Evolutionary conservation across 208 protist genomes (phyloP).

Genomic region (Plasmodiophora brassicae): DNA sequence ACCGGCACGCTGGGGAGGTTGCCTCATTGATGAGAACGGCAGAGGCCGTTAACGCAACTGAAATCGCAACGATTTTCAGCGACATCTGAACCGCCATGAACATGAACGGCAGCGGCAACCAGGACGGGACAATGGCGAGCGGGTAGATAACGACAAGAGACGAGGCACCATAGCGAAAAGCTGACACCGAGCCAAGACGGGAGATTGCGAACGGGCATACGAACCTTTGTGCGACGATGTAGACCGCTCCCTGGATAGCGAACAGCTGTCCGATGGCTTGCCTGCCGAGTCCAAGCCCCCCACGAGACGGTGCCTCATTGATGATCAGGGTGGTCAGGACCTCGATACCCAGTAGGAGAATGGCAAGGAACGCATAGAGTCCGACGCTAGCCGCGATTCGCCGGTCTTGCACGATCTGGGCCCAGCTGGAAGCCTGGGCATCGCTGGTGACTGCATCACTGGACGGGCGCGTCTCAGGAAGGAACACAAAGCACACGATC

Average conservation of each 20-base stretch:
- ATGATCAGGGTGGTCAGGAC: background rate
- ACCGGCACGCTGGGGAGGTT: background rate
- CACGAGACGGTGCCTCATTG: background rate
- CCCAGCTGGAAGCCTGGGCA: too few relatives aligned
- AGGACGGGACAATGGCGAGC: background rate
- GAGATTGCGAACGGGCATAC: background rate
- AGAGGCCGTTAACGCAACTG: background rate
- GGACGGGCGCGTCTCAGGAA: too few relatives aligned
- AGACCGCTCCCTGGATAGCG: background rate
- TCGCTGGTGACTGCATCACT: too few relatives aligned
- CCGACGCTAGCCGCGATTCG: background rate
- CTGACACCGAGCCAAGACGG: background rate
- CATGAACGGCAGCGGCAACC: background rate
- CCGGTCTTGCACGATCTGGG: too few relatives aligned
- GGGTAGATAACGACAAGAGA: background rate
- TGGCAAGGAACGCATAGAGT: background rate
- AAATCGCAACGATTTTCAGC: background rate
- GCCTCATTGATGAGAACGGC: background rate
- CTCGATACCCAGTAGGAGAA: background rate
- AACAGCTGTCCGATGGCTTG: background rate
- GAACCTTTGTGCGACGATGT: background rate
- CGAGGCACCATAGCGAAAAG: background rate
- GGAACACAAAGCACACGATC: too few relatives aligned
- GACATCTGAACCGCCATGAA: background rate
- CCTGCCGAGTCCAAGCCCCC: background rate